A percentile compares a stretch with the other conserved stretches of the same genome.
Evolutionary conservation across 441 rosid genomes (phyloP).

Genomic region (Biscutella laevigata): DNA sequence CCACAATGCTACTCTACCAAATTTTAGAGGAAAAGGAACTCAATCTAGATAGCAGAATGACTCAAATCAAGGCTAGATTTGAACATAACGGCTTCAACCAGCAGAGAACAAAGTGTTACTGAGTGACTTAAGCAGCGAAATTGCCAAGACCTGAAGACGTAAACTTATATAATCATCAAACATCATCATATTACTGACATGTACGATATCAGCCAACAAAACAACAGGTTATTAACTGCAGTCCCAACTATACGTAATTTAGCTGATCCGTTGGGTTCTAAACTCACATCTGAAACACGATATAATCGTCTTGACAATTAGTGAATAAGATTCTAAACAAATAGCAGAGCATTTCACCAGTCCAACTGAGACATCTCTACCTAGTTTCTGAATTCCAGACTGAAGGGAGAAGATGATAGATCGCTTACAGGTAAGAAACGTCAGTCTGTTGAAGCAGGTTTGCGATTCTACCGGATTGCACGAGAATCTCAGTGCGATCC

Average conservation of each 20-base stretch:
- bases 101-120: slow-evolving; percentile 1
- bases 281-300: slow-evolving; percentile 2
- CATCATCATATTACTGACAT: not conserved
- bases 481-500: slow-evolving; percentile 60
- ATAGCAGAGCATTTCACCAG: not conserved
- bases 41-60: not conserved
- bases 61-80: not conserved
- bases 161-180: not conserved
- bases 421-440: slow-evolving; percentile 83
- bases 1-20: slow-evolving; percentile 9
- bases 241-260: not conserved
- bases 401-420: slow-evolving; percentile 10
- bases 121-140: slow-evolving; percentile 5
- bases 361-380: not conserved
- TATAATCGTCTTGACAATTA: not conserved
- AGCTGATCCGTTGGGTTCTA: slow-evolving; percentile 2
- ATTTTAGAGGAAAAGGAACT: not conserved
- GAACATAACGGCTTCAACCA: not conserved
- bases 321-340: not conserved
- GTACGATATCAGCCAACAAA: slow-evolving; percentile 6
- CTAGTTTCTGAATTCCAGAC: not conserved
- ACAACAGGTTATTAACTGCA: not conserved
- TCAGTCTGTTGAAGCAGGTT: slow-evolving; percentile 65
- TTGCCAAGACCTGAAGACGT: slow-evolving; percentile 6
- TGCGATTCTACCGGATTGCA: slow-evolving; percentile 63